phyloP scores from a whole-genome alignment of 2,329 filamentous ascomycete species.

The Sporothrix inflata region DNA sequence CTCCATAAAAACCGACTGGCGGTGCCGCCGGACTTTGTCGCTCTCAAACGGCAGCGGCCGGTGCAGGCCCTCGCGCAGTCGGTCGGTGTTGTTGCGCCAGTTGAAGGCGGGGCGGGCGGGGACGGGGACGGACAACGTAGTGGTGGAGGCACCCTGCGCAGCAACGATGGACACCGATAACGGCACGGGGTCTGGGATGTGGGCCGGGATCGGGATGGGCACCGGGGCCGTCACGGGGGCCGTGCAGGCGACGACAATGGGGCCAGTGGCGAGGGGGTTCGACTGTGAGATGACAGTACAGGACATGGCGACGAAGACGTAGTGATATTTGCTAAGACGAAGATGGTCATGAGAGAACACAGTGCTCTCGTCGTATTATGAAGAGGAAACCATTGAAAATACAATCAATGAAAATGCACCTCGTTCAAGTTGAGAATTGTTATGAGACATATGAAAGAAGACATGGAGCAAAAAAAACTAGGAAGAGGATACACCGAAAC shows the following conservation, averaged over 20 bases:
- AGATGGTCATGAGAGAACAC: neutral
- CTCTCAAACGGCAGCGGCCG: constrained; percentile 13
- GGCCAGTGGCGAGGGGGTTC: neutral
- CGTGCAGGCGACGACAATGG: neutral
- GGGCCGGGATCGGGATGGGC: neutral
- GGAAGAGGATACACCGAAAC: neutral
- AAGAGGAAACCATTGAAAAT: neutral
- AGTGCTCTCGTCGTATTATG: neutral
- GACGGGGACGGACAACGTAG: too few species aligned
- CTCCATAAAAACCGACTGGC: neutral
- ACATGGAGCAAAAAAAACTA: neutral
- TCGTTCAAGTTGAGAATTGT: too few species aligned
- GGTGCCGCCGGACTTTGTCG: neutral
- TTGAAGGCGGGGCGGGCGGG: constrained; percentile 13
- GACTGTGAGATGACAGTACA: neutral
- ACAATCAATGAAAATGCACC: too few species aligned
- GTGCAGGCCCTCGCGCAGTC: constrained; percentile 1
- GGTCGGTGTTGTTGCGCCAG: constrained; percentile 16
- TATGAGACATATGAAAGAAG: neutral
- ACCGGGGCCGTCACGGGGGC: neutral
- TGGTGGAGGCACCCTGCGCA: neutral
- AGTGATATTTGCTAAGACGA: neutral
- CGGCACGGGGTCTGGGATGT: neutral
- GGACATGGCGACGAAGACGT: neutral
- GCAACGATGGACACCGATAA: neutral